Evolutionary conservation across 352 stramenopile genomes (phyloP), one percentile per base, ranked within the genome.

Genomic region (Phytophthora litchii): DNA sequence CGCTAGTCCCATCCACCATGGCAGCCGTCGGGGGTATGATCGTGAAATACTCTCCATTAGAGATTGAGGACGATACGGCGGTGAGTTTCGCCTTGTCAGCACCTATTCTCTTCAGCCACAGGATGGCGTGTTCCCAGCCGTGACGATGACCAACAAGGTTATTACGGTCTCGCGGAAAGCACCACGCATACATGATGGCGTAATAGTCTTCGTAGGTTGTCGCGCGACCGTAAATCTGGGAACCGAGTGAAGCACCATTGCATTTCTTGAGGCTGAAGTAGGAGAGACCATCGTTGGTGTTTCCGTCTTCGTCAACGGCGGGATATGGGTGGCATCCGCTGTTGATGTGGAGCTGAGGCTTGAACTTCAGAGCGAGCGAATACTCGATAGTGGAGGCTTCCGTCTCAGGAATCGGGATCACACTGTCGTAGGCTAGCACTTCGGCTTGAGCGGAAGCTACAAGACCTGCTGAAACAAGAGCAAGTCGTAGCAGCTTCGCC

Each of bases 311-410:
- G 11, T 62, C 58, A 4, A 67, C 50, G 12, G 58, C 58, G n/a
- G 58, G 50, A 43, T 62, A 61, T 3, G 58, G 44, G 16, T 53
- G 44, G 7, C 58, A 67, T 7, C 58, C 59, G 13, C 45, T 62
- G 2, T 32, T n/a, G 37, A 67, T 37, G 44, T 54, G 52, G 21
- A 67, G 36, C n/a, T 67, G 59, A n/a, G 58, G 51, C 23, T 67
- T 61, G 38, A 67, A 67, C 44, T 40, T 52, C 14, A 62, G 37
- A 0, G 37, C 59, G 11, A 64, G 46, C 10, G 44, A 42, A n/a
- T 46, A 17, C 35, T 60, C 57, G 16, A 3, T 54, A 3, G 41
- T 65, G 7, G 57, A 27, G 9, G 29, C 44, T 17, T 52, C 19
- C 8, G 52, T 63, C 32, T 62, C 51, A 4, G 51, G 37, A 10